Percentiles rank a stretch among this genome's conserved stretches.
phyloP scores from a whole-genome alignment of 495 filamentous ascomycete genomes.

The Aspergillus cristatus region DNA sequence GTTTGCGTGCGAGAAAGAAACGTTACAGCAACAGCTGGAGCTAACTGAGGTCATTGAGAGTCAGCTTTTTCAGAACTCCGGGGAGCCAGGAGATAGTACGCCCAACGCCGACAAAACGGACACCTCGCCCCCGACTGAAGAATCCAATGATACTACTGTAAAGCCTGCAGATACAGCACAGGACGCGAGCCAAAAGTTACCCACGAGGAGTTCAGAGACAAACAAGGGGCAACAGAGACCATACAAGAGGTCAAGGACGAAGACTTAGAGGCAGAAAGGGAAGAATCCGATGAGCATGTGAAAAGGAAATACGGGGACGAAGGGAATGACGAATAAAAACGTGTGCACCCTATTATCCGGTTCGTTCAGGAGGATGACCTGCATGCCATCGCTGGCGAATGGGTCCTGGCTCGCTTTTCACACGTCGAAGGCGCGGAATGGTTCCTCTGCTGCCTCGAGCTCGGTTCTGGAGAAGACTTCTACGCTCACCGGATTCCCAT shows the following conservation, averaged over 20 bases:
- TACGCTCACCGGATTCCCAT: constrained; percentile 7
- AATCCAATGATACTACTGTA: too few species aligned
- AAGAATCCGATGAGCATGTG: too few species aligned
- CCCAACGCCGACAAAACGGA: not conserved
- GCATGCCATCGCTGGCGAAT: constrained; percentile 33
- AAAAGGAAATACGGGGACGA: too few species aligned
- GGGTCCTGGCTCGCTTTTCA: constrained; percentile 39
- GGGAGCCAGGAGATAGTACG: not conserved
- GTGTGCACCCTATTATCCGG: constrained; percentile 27
- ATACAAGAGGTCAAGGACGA: too few species aligned
- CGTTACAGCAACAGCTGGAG: constrained; percentile 7
- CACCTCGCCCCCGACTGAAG: too few species aligned
- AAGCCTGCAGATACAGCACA: too few species aligned
- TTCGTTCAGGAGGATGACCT: constrained; percentile 33
- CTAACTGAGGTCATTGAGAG: constrained; percentile 9
- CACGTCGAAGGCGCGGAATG: constrained; percentile 30
- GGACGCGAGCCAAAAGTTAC: too few species aligned
- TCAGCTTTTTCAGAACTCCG: not conserved
- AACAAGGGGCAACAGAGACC: too few species aligned
- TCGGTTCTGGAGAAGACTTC: constrained; percentile 11
- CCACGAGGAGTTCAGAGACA: too few species aligned
- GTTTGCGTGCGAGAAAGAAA: constrained; percentile 8
- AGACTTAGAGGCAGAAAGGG: too few species aligned
- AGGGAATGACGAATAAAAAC: constrained; percentile 3
- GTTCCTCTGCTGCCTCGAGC: constrained; percentile 39